phyloP scores from a whole-genome alignment of 2,329 filamentous ascomycete genomes.

The Claviceps citrina region DNA sequence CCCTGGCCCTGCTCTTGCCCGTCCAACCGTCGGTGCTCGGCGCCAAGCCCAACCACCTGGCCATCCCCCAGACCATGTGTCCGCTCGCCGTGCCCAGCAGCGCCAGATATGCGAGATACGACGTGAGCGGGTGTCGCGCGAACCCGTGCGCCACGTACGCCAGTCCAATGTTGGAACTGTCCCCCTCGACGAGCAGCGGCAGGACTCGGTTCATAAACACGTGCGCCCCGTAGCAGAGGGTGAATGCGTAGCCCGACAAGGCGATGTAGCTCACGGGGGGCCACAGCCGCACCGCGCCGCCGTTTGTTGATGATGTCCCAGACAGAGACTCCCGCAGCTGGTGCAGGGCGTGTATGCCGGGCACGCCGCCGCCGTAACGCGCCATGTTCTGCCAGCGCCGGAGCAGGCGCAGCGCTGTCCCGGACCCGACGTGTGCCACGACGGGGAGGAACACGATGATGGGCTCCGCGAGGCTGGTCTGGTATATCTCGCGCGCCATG shows the following conservation, averaged over 20 bases:
- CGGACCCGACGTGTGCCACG: slow-evolving; percentile 59
- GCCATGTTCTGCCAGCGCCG: slow-evolving; percentile 54
- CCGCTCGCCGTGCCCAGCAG: slow-evolving; percentile 54
- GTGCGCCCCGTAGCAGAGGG: slow-evolving; percentile 53
- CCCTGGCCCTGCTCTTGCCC: slow-evolving; percentile 25
- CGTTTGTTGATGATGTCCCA: slow-evolving; percentile 21
- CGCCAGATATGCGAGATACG: slow-evolving; percentile 53
- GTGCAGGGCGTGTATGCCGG: slow-evolving; percentile 29
- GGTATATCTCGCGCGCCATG: slow-evolving; percentile 83
- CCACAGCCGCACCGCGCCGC: slow-evolving; percentile 33
- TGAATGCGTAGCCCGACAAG: slow-evolving; percentile 54
- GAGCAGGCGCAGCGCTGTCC: slow-evolving; percentile 61
- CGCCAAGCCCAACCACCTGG: slow-evolving; percentile 60
- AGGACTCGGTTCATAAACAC: slow-evolving; percentile 60
- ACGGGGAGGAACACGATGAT: slow-evolving; percentile 64
- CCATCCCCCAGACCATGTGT: slow-evolving; percentile 73
- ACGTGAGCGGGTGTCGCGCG: slow-evolving; percentile 48
- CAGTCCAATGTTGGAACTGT: slow-evolving; percentile 71
- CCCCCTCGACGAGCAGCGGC: slow-evolving; percentile 63
- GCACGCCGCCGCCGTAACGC: slow-evolving; percentile 59
- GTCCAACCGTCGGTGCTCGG: slow-evolving; percentile 37
- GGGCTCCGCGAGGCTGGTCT: slow-evolving; percentile 66
- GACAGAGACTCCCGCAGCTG: slow-evolving; percentile 18
- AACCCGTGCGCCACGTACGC: slow-evolving; percentile 79
- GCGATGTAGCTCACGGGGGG: slow-evolving; percentile 56